A percentile compares a stretch with the other conserved stretches of the same genome.
Conservation (phyloP, 208 protist genomes). For the Leishmania guyanensis region DNA sequence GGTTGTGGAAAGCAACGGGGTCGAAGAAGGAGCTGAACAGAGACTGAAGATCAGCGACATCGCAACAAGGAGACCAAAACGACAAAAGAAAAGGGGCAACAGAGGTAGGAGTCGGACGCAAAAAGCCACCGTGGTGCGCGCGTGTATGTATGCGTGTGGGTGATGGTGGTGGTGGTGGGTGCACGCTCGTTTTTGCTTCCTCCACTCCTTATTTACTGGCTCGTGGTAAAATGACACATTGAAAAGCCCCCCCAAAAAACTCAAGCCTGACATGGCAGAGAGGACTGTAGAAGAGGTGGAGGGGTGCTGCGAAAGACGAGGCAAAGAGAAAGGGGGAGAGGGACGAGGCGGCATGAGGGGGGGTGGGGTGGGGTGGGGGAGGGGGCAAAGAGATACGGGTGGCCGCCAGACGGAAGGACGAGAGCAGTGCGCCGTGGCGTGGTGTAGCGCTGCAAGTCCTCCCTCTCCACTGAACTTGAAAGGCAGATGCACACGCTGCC, state of each 20-base stretch:
- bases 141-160: background rate
- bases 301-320: background rate
- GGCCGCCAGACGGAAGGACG: background rate
- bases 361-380: background rate
- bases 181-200: background rate
- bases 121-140: background rate
- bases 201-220: background rate
- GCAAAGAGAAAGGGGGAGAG: background rate
- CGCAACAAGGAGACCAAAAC: background rate
- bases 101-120: background rate
- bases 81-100: background rate
- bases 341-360: too few relatives aligned
- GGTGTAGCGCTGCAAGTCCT: background rate
- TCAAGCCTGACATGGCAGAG: background rate
- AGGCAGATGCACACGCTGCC: background rate
- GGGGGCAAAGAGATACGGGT: background rate
- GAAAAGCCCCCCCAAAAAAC: background rate
- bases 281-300: background rate
- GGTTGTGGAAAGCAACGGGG: background rate
- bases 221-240: background rate
- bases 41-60: background rate
- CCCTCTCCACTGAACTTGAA: background rate
- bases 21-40: background rate
- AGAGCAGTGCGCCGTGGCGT: background rate
- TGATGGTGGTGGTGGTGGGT: background rate